phyloP scores from a whole-genome alignment of 1,139 yeast species.

The Pneumocystis oryctolagi region DNA sequence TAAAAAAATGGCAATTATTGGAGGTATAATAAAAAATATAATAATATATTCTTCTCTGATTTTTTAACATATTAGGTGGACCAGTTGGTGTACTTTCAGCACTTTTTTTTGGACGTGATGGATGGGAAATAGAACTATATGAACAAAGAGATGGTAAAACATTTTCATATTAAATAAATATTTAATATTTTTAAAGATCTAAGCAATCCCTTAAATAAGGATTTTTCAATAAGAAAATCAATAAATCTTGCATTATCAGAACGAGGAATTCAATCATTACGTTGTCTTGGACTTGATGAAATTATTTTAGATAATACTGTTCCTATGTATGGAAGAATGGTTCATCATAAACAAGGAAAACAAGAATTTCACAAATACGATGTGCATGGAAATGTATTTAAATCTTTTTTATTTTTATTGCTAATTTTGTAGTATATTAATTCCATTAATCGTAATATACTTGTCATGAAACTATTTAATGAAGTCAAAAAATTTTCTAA shows the following conservation, averaged over 20 bases:
- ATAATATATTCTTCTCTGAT: conserved; percentile 20
- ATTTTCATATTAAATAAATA: conserved; percentile 17
- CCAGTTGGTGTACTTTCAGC: conserved; percentile 84
- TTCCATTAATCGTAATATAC: conserved; percentile 61
- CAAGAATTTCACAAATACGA: conserved; percentile 66
- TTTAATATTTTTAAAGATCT: conserved; percentile 27
- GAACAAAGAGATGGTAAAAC: conserved; percentile 41
- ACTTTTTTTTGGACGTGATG: conserved; percentile 55
- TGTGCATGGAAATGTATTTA: conserved; percentile 46
- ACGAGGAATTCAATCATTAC: conserved; percentile 62
- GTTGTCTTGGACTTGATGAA: conserved; percentile 48
- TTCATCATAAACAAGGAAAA: conserved; percentile 52
- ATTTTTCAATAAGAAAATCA: conserved; percentile 37
- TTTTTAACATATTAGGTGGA: conserved; percentile 48
- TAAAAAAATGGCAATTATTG: neutral
- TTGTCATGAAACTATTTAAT: conserved; percentile 50
- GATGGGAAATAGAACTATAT: conserved; percentile 56
- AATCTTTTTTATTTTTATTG: neutral
- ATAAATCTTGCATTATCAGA: conserved; percentile 79
- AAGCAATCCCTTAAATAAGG: conserved; percentile 14
- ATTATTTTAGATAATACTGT: conserved; percentile 46
- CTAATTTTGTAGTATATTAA: conserved; percentile 36
- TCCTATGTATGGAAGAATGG: conserved; percentile 85
- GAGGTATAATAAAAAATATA: neutral
- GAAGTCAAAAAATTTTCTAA: conserved; percentile 37